Evolutionary conservation across 1,139 yeast species (phyloP).

Genomic region (Yamadazyma sp.): DNA sequence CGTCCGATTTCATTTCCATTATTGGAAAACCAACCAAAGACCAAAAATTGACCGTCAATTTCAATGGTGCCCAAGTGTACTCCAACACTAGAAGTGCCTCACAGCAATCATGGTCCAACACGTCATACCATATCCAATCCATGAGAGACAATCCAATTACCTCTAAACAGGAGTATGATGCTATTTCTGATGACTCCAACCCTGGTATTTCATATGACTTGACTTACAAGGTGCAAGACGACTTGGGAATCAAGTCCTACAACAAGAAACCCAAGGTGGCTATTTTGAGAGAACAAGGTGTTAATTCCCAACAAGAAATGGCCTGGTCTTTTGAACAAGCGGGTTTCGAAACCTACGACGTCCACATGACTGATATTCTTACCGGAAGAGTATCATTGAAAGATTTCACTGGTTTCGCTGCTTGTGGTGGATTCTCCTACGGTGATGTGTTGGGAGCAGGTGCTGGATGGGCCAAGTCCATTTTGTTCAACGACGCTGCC

Average conservation of each 20-base stretch:
- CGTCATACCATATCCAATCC: conserved; percentile 88
- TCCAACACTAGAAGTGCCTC: conserved; percentile 63
- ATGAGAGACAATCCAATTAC: conserved; percentile 92
- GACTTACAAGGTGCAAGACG: conserved; percentile 56
- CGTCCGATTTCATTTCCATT: conserved; percentile 50
- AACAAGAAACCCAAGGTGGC: conserved; percentile 79
- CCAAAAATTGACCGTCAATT: conserved; percentile 52
- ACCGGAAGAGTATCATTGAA: conserved; percentile 70
- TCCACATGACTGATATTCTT: conserved; percentile 93
- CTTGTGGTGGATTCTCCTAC: conserved; percentile 98
- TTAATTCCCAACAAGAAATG: conserved; percentile 97
- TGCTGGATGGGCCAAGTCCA: conserved; percentile 99
- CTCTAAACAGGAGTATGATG: conserved; percentile 80
- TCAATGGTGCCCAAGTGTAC: conserved; percentile 48
- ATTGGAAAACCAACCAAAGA: conserved; percentile 64
- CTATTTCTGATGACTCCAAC: conserved; percentile 75
- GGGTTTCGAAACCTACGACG: conserved; percentile 90
- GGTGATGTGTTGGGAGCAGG: conserved; percentile 99
- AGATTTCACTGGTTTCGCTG: conserved; percentile 90
- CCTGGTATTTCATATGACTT: conserved; percentile 88
- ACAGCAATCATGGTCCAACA: conserved; percentile 84
- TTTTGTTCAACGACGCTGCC: conserved; percentile 78
- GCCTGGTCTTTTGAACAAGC: conserved; percentile 96
- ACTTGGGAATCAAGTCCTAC: conserved; percentile 26
- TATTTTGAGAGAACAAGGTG: conserved; percentile 97